Evolutionary conservation across 306 rosid species (phyloP).

Genomic region (Lathyrus tuberosus): DNA sequence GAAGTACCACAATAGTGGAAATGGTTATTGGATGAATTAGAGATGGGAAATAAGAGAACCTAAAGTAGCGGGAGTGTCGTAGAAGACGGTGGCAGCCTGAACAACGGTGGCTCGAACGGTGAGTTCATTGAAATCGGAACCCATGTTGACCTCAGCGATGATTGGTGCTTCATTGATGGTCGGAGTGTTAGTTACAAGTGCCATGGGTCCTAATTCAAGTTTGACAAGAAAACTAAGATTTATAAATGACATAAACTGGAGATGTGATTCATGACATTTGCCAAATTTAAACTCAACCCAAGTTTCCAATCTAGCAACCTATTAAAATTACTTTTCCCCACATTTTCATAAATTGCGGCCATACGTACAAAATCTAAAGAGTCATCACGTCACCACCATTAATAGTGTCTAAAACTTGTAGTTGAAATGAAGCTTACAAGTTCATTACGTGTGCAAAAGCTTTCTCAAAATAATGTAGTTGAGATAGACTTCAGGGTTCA

Average conservation of each 20-base stretch:
- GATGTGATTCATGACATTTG: slow-evolving; percentile 6
- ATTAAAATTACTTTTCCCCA: background rate
- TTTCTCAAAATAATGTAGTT: slow-evolving; percentile 47
- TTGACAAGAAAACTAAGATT: slow-evolving; percentile 25
- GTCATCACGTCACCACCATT: slow-evolving; percentile 2
- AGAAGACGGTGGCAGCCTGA: too few species aligned
- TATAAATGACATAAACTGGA: background rate
- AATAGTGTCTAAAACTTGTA: slow-evolving; percentile 18
- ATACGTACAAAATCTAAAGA: slow-evolving; percentile 25
- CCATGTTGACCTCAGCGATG: too few species aligned
- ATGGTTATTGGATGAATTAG: too few species aligned
- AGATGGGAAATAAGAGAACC: too few species aligned
- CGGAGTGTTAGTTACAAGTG: too few species aligned
- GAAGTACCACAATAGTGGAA: background rate
- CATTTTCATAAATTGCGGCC: slow-evolving; percentile 25
- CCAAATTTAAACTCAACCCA: slow-evolving; percentile 1
- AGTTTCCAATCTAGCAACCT: slow-evolving; percentile 22
- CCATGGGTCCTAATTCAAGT: too few species aligned
- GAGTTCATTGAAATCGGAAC: too few species aligned
- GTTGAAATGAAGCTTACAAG: slow-evolving; percentile 31
- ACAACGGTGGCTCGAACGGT: too few species aligned
- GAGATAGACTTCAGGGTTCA: slow-evolving; percentile 28
- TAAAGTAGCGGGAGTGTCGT: too few species aligned
- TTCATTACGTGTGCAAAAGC: slow-evolving; percentile 34
- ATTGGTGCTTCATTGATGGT: too few species aligned